Base-by-base conservation (phyloP, 129 eudicot genomes). In the Lactuca sativa region DNA sequence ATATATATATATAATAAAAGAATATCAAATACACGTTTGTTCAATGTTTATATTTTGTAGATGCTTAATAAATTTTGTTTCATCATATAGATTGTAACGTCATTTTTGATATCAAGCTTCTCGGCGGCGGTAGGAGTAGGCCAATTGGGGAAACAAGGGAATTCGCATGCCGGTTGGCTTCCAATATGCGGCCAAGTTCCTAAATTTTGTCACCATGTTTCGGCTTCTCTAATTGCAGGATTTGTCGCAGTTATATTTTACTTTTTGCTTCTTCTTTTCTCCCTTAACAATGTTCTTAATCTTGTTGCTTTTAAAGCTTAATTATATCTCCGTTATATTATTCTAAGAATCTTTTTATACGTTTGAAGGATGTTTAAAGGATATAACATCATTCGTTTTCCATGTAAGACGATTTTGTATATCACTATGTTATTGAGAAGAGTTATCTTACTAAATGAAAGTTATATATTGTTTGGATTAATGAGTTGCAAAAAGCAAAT, bases 131-230 rank as follows among this genome's bases (percentile, higher is more conserved):
- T 93, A 43, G 98, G 97, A 7, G 85, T 89, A 57, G 95, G 84
- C 30, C 89, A 86, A 17, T 80, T 93, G 67, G 98, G 92, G 67
- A 89, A 86, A 75, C 74, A 84, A 25, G 96, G 98, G 72, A 93
- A 93, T 55, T 68, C 75, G 2, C 88, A 89, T 61, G 98, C 98
- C 0, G 96, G 97, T 33, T 93, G 98, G 98, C 86, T 89, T 44
- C 98, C 98, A 0, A 89, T 93, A 17, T 93, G 98, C 66, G 92
- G 75, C 9, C 98, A 89, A 78, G 98, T 93, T 51, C 90, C 95
- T 4, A 89, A 89, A 55, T 93, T 86, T 44, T 93, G 98, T 78
- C 77, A 89, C 59, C 90, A 74, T 17, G 83, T 84, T 40, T 67
- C 82, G 0, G 85, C 81, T 11, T 73, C 96, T 12, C 65, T 93